Evolutionary conservation across 768 basidiomycete genomes (phyloP), one percentile per base, ranked within the genome.

Genomic region (Termitomyces sp.): DNA sequence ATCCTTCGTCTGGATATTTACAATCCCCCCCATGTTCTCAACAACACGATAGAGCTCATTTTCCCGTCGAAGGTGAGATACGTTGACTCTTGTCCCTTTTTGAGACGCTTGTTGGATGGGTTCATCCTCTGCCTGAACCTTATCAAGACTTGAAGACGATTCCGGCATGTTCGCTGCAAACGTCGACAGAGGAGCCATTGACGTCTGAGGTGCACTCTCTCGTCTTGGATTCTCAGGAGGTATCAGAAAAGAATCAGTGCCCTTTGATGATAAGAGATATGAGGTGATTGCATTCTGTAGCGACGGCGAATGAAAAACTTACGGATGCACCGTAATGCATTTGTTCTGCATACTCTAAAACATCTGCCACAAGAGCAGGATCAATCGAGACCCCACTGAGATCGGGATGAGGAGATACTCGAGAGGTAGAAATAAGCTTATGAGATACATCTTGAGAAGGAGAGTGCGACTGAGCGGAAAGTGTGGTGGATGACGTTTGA

Each of bases 51-150:
- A 69, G 52, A 94, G 71, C 71, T 95, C 93, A 62, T 90, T 91
- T 75, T 94, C 91, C 22, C 93, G 84, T 4, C 91, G 85, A 45
- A 92, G 76, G 60, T 88, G 81, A 16, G 92, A 91, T 28, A 94
- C 84, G 65, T 94, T 95, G 52, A 84, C 77, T 63, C 81, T 83
- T 75, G 63, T 39, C 8, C 54, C 62, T 24, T 66, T 63, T 28
- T 63, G 28, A 32, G 46, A 40, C 7, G 33, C n/a, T 40, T 63
- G 24, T 28, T 51, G 53, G 5, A 36, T 46, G 22, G 36, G 18
- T 54, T 49, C 60, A 16, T 36, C 52, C 7, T 55, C 61, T 33
- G 50, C 24, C n/a, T 52, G 58, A 24, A 28, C 24, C 22, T 61
- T 59, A 4, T 44, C 4, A 22, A 38, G 5, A 15, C 39, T 20